Evolutionary conservation across 2,329 filamentous ascomycete species (phyloP).

Genomic region (Cadophora luteo-olivacea): DNA sequence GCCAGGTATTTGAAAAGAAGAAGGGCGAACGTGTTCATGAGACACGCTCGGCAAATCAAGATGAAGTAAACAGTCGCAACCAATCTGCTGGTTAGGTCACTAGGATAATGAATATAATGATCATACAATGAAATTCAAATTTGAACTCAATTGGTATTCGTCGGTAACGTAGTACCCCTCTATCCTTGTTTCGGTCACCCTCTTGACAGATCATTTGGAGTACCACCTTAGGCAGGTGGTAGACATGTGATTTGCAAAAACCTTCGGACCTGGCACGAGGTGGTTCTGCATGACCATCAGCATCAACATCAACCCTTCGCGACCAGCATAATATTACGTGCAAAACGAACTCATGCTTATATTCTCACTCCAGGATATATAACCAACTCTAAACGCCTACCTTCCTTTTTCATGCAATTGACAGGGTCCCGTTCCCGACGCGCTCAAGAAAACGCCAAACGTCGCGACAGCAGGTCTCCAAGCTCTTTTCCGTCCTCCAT

Average conservation of each 20-base stretch:
- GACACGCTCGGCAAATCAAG: background rate
- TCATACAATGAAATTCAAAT: no score
- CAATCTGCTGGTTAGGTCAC: no score
- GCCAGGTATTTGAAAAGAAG: background rate
- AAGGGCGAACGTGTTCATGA: background rate
- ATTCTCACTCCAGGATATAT: background rate
- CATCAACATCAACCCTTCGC: background rate
- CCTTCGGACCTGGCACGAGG: no score
- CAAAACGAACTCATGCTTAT: background rate
- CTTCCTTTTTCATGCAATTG: slow-evolving; percentile 11
- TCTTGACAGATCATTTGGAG: no score
- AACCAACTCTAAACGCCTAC: slow-evolving; percentile 16
- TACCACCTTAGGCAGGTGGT: no score
- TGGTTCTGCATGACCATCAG: background rate
- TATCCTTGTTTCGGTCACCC: no score
- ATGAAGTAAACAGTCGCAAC: background rate
- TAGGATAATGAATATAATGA: no score
- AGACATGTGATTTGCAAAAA: background rate
- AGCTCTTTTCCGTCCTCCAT: slow-evolving; percentile 47
- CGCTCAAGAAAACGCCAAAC: slow-evolving; percentile 37
- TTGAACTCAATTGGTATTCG: no score
- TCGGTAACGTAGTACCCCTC: no score
- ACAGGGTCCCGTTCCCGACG: slow-evolving; percentile 12
- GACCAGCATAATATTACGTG: background rate
- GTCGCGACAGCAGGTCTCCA: slow-evolving; percentile 37